phyloP scores from a whole-genome alignment of 331 rosid genomes.

The Dryas integrifolia region DNA sequence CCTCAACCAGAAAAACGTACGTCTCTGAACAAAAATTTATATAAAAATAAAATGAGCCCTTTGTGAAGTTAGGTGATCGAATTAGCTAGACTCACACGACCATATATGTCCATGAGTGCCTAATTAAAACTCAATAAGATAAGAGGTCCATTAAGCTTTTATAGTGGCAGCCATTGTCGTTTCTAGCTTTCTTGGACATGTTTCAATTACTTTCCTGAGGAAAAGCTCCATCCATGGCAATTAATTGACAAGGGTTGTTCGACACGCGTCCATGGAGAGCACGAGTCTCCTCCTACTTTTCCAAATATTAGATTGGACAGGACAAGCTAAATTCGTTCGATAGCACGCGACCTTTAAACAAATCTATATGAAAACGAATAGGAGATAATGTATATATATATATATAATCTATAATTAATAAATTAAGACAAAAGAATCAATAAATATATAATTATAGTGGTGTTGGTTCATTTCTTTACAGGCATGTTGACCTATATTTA shows the following conservation, averaged over 20 bases:
- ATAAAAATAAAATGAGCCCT: background rate
- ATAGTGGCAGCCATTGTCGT: conserved; percentile 39
- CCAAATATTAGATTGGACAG: conserved; percentile 1
- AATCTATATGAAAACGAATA: background rate
- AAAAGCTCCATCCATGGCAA: conserved; percentile 22
- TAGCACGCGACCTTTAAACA: conserved; percentile 28
- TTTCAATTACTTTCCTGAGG: conserved; percentile 16
- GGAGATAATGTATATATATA: background rate
- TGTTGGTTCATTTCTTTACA: background rate
- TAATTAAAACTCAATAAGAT: conserved; percentile 21
- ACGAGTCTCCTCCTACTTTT: conserved; percentile 26
- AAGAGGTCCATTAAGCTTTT: conserved; percentile 18
- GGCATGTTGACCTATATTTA: conserved; percentile 23
- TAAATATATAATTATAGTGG: background rate
- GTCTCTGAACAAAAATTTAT: background rate
- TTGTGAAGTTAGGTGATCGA: conserved; percentile 11
- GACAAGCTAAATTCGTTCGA: conserved; percentile 34
- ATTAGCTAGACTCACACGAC: background rate
- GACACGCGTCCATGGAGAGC: conserved; percentile 17
- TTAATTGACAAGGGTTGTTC: background rate
- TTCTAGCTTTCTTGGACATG: conserved; percentile 19
- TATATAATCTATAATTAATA: conserved; percentile 8
- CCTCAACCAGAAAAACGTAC: background rate
- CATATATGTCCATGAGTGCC: background rate
- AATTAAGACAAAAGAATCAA: conserved; percentile 8